A percentile compares a stretch with the other conserved stretches of the same genome.
Conservation (phyloP, 2,329 filamentous ascomycete genomes). For the Trematosphaeria pertusa region DNA sequence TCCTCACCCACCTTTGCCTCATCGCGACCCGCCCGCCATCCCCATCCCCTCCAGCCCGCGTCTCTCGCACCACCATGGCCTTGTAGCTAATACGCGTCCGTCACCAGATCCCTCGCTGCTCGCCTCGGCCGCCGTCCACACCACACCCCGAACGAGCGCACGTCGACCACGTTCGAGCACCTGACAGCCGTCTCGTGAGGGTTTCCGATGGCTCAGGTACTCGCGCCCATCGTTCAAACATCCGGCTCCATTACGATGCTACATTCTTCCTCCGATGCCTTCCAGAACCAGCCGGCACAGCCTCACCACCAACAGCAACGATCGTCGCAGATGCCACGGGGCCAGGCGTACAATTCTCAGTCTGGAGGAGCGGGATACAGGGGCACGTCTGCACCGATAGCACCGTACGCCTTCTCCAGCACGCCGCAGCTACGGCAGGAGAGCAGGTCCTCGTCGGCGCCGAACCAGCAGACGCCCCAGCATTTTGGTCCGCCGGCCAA, state of each 20-base stretch:
- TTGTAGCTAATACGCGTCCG: slow-evolving; percentile 26
- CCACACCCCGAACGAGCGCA: slow-evolving; percentile 21
- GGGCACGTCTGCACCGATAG: slow-evolving; percentile 54
- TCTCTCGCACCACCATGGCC: slow-evolving; percentile 11
- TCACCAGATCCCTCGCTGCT: slow-evolving; percentile 23
- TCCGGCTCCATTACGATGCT: slow-evolving; percentile 59
- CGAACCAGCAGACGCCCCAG: slow-evolving; percentile 51
- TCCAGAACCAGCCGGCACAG: slow-evolving; percentile 48
- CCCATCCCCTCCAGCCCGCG: slow-evolving; percentile 12
- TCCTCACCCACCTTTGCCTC: slow-evolving; percentile 29
- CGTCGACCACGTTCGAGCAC: slow-evolving; percentile 28
- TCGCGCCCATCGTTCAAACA: slow-evolving; percentile 56
- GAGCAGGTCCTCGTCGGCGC: slow-evolving; percentile 62
- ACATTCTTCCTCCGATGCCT: slow-evolving; percentile 57
- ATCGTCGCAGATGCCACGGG: slow-evolving; percentile 50
- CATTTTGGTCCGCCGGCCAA: slow-evolving; percentile 33
- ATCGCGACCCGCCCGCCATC: slow-evolving; percentile 13
- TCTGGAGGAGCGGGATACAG: slow-evolving; percentile 50
- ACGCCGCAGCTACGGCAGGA: slow-evolving; percentile 65
- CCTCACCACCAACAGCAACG: slow-evolving; percentile 49
- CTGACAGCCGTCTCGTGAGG: slow-evolving; percentile 24
- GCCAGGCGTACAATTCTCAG: slow-evolving; percentile 52
- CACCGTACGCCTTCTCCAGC: slow-evolving; percentile 58
- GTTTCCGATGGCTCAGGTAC: slow-evolving; percentile 53
- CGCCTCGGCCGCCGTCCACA: slow-evolving; percentile 21